phyloP scores from a whole-genome alignment of 805 yeast species.

The Nakazawaea laoshanensis region DNA sequence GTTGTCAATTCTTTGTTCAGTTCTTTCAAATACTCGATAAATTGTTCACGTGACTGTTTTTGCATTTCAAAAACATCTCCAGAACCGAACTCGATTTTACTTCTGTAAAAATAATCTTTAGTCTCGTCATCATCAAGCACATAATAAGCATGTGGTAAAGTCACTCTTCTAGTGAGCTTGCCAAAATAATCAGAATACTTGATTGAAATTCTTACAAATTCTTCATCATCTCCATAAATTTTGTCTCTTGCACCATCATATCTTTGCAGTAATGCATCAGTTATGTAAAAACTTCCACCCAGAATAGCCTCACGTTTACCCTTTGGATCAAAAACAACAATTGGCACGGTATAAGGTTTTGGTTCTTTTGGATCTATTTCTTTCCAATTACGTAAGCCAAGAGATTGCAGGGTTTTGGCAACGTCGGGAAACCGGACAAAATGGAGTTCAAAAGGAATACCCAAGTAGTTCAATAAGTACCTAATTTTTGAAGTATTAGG shows the following conservation, averaged over 20 bases:
- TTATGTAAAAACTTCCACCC: slow-evolving; percentile 2
- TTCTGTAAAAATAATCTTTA: neutral
- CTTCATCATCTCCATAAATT: neutral
- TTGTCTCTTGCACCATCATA: neutral
- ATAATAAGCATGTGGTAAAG: neutral
- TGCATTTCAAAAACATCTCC: neutral
- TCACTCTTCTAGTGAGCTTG: neutral
- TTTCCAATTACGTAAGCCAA: too few species aligned
- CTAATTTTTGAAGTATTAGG: slow-evolving; percentile 1
- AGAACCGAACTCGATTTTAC: neutral
- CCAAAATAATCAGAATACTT: neutral
- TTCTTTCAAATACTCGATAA: too few species aligned
- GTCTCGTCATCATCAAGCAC: neutral
- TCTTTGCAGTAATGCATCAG: neutral
- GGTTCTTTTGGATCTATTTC: too few species aligned
- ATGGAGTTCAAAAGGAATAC: neutral
- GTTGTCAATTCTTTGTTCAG: too few species aligned
- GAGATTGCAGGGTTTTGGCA: too few species aligned
- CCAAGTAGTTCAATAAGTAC: neutral
- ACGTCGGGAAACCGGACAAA: neutral
- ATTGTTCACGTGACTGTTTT: neutral
- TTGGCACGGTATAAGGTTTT: too few species aligned
- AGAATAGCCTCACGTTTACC: neutral
- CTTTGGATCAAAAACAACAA: too few species aligned
- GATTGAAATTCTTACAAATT: neutral